Conservation (phyloP, 2,329 filamentous ascomycete species). For the Ophiostoma sp. region DNA sequence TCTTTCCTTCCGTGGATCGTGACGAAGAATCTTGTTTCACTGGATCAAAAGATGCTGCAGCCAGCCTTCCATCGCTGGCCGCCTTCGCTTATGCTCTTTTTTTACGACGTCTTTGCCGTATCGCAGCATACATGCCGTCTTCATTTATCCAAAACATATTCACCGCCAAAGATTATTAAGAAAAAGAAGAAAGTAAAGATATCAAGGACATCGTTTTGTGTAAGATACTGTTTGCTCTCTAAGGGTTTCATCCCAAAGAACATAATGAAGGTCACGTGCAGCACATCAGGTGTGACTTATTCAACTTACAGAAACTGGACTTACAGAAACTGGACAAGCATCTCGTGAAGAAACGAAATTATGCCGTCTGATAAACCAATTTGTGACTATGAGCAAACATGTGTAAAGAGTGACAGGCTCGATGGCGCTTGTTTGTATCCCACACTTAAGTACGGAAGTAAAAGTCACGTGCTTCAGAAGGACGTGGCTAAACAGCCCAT, state of each 20-base stretch:
- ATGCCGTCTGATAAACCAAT: too few species aligned
- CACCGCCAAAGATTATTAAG: too few species aligned
- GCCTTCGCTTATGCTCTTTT: background rate
- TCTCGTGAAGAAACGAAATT: too few species aligned
- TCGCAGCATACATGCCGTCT: background rate
- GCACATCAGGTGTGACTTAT: too few species aligned
- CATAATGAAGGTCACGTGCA: too few species aligned
- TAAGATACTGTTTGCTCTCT: too few species aligned
- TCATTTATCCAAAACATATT: constrained; percentile 3
- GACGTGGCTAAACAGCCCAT: background rate
- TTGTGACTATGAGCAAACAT: background rate
- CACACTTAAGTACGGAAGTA: background rate
- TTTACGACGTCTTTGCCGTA: background rate
- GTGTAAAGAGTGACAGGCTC: background rate
- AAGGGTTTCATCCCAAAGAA: too few species aligned
- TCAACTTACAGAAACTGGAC: too few species aligned
- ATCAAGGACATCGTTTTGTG: too few species aligned
- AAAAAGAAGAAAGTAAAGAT: too few species aligned
- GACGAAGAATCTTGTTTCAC: constrained; percentile 2
- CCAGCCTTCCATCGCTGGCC: background rate
- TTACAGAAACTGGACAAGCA: too few species aligned
- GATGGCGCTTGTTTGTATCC: background rate
- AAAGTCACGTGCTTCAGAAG: background rate
- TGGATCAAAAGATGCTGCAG: constrained; percentile 9
- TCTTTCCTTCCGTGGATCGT: constrained; percentile 14